Evolutionary conservation across 257 asterid genomes (phyloP).

Genomic region (Fraxinus pennsylvanica): DNA sequence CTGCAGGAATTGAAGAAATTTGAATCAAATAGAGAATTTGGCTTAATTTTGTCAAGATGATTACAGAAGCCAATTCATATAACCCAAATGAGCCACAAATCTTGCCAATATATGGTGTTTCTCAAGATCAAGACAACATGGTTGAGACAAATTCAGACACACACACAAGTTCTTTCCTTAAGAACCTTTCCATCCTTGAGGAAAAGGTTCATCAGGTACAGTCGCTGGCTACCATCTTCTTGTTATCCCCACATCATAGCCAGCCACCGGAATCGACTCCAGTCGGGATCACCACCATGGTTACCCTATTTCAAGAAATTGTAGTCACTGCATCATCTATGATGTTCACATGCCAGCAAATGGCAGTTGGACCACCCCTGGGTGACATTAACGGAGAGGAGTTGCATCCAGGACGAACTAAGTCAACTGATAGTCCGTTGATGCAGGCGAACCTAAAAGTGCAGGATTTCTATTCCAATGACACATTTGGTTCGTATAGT

Average conservation of each 20-base stretch:
- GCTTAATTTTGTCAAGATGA: constrained; percentile 33
- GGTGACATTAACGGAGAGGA: not conserved
- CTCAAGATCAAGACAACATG: constrained; percentile 34
- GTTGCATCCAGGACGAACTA: constrained; percentile 5
- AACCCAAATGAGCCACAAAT: constrained; percentile 42
- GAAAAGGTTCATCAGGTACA: constrained; percentile 67
- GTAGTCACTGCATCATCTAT: constrained; percentile 67
- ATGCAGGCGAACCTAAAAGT: not conserved
- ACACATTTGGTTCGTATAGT: constrained; percentile 38
- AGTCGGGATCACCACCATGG: constrained; percentile 55
- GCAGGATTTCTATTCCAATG: constrained; percentile 32
- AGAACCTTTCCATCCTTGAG: constrained; percentile 60
- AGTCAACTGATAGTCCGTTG: not conserved
- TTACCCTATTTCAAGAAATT: constrained; percentile 74
- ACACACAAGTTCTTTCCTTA: constrained; percentile 47
- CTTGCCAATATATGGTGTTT: constrained; percentile 34
- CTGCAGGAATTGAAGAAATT: no score
- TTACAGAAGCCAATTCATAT: constrained; percentile 38
- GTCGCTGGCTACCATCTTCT: constrained; percentile 49
- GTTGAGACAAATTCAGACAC: constrained; percentile 29
- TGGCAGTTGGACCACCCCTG: constrained; percentile 32
- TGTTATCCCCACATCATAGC: constrained; percentile 29
- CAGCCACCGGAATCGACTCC: constrained; percentile 44
- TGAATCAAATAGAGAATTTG: not conserved
- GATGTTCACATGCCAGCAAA: constrained; percentile 76